Base-by-base conservation (phyloP, 371 early-diverging fungal species). In the Mucor racemosus region DNA sequence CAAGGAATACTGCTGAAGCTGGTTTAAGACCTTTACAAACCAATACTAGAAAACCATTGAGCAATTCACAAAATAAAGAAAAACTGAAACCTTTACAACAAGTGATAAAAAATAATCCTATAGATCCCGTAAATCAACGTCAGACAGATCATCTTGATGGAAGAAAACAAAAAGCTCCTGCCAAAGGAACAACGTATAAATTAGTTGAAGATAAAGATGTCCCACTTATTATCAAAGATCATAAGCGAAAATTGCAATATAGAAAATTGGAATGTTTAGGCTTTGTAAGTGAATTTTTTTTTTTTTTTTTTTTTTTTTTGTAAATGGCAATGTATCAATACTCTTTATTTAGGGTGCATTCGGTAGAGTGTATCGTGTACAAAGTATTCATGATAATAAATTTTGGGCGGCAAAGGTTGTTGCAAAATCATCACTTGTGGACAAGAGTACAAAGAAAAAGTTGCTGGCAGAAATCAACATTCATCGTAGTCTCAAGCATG, bases 381-480 rank as follows among this genome's bases (percentile, higher is more conserved):
- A 66, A 10, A 57, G 35, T 14, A 78, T 85, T 56, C 53, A 71
- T 10, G 67, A 74, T 21, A 76, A 79, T 17, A 71, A 77, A 8
- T 72, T 75, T 4, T 89, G 81, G 70, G 97, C 97, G 7, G 90
- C 89, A 39, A 97, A 97, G 78, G 90, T 94, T 7, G 86, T 97
- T 31, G 69, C 86, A 36, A 94, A 94, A 66, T 63, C 80, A 6
- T 80, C 88, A 0, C 64, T 94, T 31, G 76, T 15, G 1, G 77
- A 84, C 7, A 64, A 67, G 41, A 93, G 92, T 69, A 86, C 88
- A 42, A 84, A 79, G 66, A 76, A 79, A 10, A 94, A 93, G 84
- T 79, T 95, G 1, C 78, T 90, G 60, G 86, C 91, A 10, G 99
- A 99, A 74, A 95, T 97, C 77, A 89, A 88, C 65, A 96, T 97